Conservation (phyloP, 192 early-diverging fungal genomes). For the Mortierella hygrophila region DNA sequence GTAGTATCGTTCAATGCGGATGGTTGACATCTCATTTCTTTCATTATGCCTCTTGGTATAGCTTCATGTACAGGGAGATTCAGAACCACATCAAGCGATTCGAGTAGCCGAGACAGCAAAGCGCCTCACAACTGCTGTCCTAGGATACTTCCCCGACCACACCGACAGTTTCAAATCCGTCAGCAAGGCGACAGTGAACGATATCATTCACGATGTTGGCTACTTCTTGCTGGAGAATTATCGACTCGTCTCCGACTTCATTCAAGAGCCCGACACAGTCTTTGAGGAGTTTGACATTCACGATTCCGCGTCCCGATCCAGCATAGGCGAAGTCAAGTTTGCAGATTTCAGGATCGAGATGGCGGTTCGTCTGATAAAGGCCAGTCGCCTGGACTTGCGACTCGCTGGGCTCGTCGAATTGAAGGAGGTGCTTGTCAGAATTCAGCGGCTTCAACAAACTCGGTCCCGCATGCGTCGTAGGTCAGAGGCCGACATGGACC, state of each 20-base stretch:
- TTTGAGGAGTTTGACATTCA: constrained; percentile 51
- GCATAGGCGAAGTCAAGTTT: constrained; percentile 55
- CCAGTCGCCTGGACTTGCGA: constrained; percentile 56
- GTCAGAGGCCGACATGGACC: constrained; percentile 46
- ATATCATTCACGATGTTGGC: constrained; percentile 39
- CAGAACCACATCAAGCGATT: background rate
- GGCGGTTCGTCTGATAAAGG: constrained; percentile 58
- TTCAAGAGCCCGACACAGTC: constrained; percentile 44
- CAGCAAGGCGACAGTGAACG: constrained; percentile 27
- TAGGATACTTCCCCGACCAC: constrained; percentile 43
- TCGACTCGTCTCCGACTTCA: constrained; percentile 23
- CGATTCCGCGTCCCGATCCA: constrained; percentile 32
- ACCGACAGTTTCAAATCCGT: constrained; percentile 39
- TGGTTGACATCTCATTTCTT: too few relatives aligned
- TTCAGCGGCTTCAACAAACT: constrained; percentile 44
- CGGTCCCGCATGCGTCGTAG: constrained; percentile 39
- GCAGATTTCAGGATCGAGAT: constrained; percentile 57
- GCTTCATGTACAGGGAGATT: constrained; percentile 33
- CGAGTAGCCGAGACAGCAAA: constrained; percentile 17
- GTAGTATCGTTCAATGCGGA: background rate
- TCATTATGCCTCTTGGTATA: background rate
- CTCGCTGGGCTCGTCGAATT: constrained; percentile 59
- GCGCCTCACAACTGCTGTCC: constrained; percentile 26
- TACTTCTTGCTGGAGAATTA: constrained; percentile 42
- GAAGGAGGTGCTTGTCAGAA: constrained; percentile 57